These are phyloP conservation scores for Vaccinium macrocarpon DNA, from an alignment of 148 eudicot species.

Conservation along the genomic window DNA sequence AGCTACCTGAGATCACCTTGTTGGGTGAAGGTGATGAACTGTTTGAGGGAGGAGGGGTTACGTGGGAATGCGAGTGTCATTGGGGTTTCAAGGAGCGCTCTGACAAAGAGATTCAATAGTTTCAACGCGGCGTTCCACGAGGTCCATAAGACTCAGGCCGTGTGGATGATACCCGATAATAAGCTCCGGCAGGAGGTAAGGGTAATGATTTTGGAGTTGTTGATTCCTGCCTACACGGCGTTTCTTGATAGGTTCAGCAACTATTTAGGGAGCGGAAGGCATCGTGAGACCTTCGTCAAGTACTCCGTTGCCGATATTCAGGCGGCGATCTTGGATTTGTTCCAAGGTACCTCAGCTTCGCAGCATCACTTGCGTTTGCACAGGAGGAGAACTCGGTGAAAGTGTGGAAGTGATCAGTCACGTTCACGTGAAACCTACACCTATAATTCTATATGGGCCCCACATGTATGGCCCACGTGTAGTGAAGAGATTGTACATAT, in stretches of 20 bases:
- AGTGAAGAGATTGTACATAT: too few relatives aligned
- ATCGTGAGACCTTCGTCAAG: slow-evolving; percentile 71
- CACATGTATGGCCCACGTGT: too few relatives aligned
- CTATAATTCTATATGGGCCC: too few relatives aligned
- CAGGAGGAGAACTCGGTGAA: slow-evolving; percentile 65
- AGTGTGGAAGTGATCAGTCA: background rate
- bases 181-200: slow-evolving; percentile 76
- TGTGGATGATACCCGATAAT: slow-evolving; percentile 63
- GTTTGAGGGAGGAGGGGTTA: slow-evolving; percentile 82
- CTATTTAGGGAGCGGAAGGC: slow-evolving; percentile 73
- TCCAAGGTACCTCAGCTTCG: slow-evolving; percentile 62
- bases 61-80: slow-evolving; percentile 70
- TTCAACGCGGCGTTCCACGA: slow-evolving; percentile 78
- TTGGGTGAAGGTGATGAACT: slow-evolving; percentile 61
- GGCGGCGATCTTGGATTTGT: slow-evolving; percentile 65
- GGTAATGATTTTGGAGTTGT: slow-evolving; percentile 65
- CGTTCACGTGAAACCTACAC: too few relatives aligned
- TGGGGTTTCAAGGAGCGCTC: slow-evolving; percentile 60
- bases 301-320: slow-evolving; percentile 78
- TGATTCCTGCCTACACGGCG: slow-evolving; percentile 75
- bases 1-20: slow-evolving; percentile 63
- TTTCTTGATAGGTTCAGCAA: slow-evolving; percentile 70
- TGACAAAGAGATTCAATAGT: slow-evolving; percentile 71
- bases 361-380: too few relatives aligned
- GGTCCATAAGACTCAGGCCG: slow-evolving; percentile 69